phyloP scores from a whole-genome alignment of 1,139 yeast species.

The Pichia sp. region DNA sequence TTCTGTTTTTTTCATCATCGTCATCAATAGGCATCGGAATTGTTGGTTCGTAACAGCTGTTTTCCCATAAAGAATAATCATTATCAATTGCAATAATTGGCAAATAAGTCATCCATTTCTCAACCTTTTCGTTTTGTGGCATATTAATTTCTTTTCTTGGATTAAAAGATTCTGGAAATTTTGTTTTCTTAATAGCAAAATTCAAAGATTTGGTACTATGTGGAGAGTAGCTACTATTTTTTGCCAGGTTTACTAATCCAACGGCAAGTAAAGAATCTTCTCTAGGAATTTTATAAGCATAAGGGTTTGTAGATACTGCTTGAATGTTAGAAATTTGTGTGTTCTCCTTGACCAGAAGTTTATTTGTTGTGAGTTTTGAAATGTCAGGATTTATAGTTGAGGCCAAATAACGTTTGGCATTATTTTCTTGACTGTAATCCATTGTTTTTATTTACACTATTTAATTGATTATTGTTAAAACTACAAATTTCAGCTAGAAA shows the following conservation, averaged over 20 bases:
- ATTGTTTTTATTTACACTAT: background rate
- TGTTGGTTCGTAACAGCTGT: constrained; percentile 43
- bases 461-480: too few relatives aligned
- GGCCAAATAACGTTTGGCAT: background rate
- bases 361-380: background rate
- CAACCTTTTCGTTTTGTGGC: constrained; percentile 57
- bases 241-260: background rate
- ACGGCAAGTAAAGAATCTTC: background rate
- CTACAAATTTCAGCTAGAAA: too few relatives aligned
- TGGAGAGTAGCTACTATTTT: too few relatives aligned
- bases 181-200: background rate
- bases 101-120: constrained; percentile 50
- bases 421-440: background rate
- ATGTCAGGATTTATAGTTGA: background rate
- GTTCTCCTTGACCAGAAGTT: constrained; percentile 1
- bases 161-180: constrained; percentile 41
- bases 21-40: constrained; percentile 23
- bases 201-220: too few relatives aligned
- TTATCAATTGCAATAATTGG: constrained; percentile 36
- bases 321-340: background rate
- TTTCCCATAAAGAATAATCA: constrained; percentile 28
- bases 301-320: background rate
- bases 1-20: constrained; percentile 7
- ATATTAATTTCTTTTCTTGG: constrained; percentile 55
- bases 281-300: background rate